Evolutionary conservation across 495 filamentous ascomycete genomes (phyloP), one percentile per base, ranked within the genome.

Genomic region (Beverwykella pulmonaria): DNA sequence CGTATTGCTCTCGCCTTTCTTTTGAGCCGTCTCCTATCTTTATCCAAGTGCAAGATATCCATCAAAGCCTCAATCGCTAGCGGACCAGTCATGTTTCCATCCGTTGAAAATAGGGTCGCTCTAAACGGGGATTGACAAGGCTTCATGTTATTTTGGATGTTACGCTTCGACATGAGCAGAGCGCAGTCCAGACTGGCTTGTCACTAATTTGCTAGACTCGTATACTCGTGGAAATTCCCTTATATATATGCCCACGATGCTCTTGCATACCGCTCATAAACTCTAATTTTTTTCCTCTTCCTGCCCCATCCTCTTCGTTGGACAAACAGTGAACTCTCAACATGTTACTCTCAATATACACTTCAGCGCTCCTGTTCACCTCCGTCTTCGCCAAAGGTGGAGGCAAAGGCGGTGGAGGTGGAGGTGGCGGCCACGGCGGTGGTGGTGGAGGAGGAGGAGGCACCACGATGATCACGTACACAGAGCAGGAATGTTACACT

Each of bases 381-480:
- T 12, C 39, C 15, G 58, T 52, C 22, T 20, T n/a, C 17, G 44
- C 44, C 7, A 52, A 34, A 48, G 41, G 56, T 7, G 56, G 56
- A 20, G 41, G 56, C 14, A 22, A 23, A 25, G 56, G 56, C 6
- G 25, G 41, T 7, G 47, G 58, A 14, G 58, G 58, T 5, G 58
- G 58, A 27, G 58, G 58, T 25, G 58, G 46, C 25, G 58, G 58
- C 10, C 39, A 39, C 6, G 26, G 58, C 12, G 58, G 47, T 30
- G 47, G 58, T 8, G 20, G 47, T 4, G 29, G 58, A 14, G 58
- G 58, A 15, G 47, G 47, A 34, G 25, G 34, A 47, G 41, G 36
- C 4, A 26, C n/a, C 29, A 52, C 48, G 1, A 52, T 8, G 8
- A 48, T 59, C 1, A 1, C n/a, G 12, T 59, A 59, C 22, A 47